Evolutionary conservation across 345 rosid species (phyloP), one percentile per base, ranked within the genome.

Genomic region (Eucalyptus polyanthemos): DNA sequence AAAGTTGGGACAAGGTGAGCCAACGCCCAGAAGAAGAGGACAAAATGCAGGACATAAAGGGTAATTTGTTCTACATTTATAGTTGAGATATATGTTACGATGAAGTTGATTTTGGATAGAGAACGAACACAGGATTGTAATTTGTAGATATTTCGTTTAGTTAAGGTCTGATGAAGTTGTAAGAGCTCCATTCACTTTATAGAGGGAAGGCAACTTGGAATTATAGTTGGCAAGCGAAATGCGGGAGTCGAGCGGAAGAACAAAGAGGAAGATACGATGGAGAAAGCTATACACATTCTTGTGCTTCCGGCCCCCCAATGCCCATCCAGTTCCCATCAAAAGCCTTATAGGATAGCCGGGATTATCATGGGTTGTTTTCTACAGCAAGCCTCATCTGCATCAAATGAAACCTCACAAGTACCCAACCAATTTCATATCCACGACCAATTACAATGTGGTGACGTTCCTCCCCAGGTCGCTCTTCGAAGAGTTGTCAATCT

Each of bases 401-500:
- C 89, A 87, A 87, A 87, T 19, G 58, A 94, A 92, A 50, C 96
- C 94, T 80, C 87, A 89, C 87, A 92, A 92, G 58, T 94, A 96
- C 85, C 88, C 90, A 1, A 89, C 90, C 34, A 96, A 96, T 90
- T 94, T 94, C 15, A 91, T 94, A 65, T 94, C 97, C 42, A 95
- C 95, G 50, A 95, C 97, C 19, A 93, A 94, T 89, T 95, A 95
- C 87, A 95, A 92, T 86, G 29, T 93, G 50, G 80, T 90, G 11
- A 93, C 96, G 22, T 95, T 94, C 94, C 93, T 96, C 22, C 97
- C 95, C 14, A 94, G 88, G 81, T 93, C 96, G 62, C 91, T 95
- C 51, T 93, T 95, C 62, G 94, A 56, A 93, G 97, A 45, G 98
- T 95, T 7, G 99, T 97, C 86, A 95, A 95, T 87, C 91, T 95